phyloP scores from a whole-genome alignment of 495 filamentous ascomycete species.

The Penicillium mononematosum region DNA sequence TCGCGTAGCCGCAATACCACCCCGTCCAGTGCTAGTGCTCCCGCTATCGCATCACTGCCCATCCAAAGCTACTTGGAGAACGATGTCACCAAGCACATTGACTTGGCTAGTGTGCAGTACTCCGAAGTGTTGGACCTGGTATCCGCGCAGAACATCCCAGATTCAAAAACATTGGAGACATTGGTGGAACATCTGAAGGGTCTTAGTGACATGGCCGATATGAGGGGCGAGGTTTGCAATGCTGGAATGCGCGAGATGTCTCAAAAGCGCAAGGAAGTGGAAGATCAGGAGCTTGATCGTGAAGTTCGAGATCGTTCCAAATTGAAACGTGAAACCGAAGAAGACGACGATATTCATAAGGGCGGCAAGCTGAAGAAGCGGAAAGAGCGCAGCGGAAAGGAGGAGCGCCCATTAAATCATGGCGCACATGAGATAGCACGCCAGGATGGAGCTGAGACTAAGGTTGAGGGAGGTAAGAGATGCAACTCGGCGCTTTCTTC shows the following conservation, averaged over 20 bases:
- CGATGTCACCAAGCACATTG: constrained; percentile 60
- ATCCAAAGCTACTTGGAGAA: constrained; percentile 59
- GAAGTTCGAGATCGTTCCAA: constrained; percentile 46
- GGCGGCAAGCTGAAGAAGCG: constrained; percentile 50
- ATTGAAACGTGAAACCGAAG: constrained; percentile 52
- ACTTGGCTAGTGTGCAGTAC: constrained; percentile 59
- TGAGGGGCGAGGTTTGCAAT: constrained; percentile 62
- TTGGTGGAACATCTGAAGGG: constrained; percentile 65
- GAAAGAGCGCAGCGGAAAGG: constrained; percentile 50
- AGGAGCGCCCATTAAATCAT: constrained; percentile 58
- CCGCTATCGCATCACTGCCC: constrained; percentile 49
- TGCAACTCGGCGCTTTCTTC: constrained; percentile 13
- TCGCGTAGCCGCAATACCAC: constrained; percentile 86
- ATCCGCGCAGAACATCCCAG: constrained; percentile 67
- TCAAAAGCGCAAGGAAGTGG: constrained; percentile 59
- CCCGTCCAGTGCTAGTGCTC: constrained; percentile 56
- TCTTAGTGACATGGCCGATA: constrained; percentile 63
- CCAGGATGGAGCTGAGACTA: constrained; percentile 61
- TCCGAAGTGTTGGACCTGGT: constrained; percentile 70
- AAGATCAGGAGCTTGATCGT: constrained; percentile 49
- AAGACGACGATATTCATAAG: constrained; percentile 55
- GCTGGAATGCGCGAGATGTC: constrained; percentile 70
- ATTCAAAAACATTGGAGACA: constrained; percentile 68
- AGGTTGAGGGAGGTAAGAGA: constrained; percentile 61
- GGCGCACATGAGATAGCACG: constrained; percentile 64